phyloP scores from a whole-genome alignment of 148 eudicot genomes.

The Salicornia ramosissima region DNA sequence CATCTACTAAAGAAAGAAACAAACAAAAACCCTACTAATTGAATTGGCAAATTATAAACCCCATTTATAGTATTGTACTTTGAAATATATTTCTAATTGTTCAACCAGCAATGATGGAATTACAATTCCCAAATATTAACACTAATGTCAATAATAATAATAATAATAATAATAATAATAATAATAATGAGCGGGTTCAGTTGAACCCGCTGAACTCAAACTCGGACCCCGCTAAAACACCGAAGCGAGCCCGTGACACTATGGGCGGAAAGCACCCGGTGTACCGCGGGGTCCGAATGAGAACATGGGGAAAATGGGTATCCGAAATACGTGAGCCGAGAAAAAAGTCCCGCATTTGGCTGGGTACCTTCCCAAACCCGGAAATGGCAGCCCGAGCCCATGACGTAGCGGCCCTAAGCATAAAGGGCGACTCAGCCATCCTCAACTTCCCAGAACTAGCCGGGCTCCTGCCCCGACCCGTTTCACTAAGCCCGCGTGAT shows the following conservation, averaged over 20 bases:
- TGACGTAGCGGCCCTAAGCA: conserved; percentile 70
- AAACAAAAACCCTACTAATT: background rate
- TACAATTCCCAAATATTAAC: conserved; percentile 10
- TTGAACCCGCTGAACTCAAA: background rate
- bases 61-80: background rate
- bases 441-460: conserved; percentile 81
- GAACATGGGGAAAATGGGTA: conserved; percentile 89
- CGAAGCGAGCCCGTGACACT: conserved; percentile 18
- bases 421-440: conserved; percentile 67
- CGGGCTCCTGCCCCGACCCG: conserved; percentile 53
- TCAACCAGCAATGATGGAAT: conserved; percentile 1
- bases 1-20: background rate
- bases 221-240: background rate
- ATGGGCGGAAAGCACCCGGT: conserved; percentile 43
- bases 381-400: conserved; percentile 93
- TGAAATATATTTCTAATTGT: background rate
- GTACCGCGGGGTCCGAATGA: conserved; percentile 69
- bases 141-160: background rate
- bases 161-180: background rate
- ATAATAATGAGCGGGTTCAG: background rate
- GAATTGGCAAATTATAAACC: background rate
- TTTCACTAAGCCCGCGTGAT: conserved; percentile 54
- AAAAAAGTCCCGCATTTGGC: conserved; percentile 84
- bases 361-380: conserved; percentile 72
- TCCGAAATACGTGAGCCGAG: conserved; percentile 79